Evolutionary conservation across 2,329 filamentous ascomycete genomes (phyloP), one percentile per base, ranked within the genome.

Genomic region (Epichloe typhina): DNA sequence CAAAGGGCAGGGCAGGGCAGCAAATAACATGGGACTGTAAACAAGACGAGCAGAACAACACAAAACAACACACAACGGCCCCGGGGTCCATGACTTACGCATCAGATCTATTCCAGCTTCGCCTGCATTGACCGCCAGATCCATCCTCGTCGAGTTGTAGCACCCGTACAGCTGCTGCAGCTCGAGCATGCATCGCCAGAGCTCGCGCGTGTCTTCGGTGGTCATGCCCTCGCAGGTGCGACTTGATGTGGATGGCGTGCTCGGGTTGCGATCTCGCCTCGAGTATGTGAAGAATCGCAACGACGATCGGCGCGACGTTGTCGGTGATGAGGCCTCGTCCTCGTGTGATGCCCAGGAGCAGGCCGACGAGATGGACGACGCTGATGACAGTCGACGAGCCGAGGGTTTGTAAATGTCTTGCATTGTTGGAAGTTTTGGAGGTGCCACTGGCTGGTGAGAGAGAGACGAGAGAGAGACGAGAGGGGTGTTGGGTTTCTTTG

Each of bases 171-270:
- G 65, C 53, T 65, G 62, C 58, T 75, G 72, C 8, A 75, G 62
- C 46, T 70, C 66, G 2, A 75, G 64, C 72, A 75, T 75, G 55
- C 72, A 72, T 46, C 63, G 59, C 72, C 72, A 75, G 3, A 75
- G 58, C 37, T 68, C 65, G 19, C 64, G 61, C 4, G 66, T 70
- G 52, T 72, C 69, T 33, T 69, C 66, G 23, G 58, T 57, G 23
- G 56, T 64, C 62, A 69, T 62, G 54, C 55, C 57, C 47, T 57
- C 56, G 50, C 61, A 62, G 55, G 45, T 69, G 12, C 66, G 64
- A 38, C 63, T 60, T 50, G 54, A 56, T 13, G 39, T 21, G 23
- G 52, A 54, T 33, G 51, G 51, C 23, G 53, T 45, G 48, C 54
- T 54, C 31, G 53, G 46, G 21, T 54, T 49, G 38, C 53, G 52